phyloP scores from a whole-genome alignment of 345 rosid genomes.

The Corymbia maculata region DNA sequence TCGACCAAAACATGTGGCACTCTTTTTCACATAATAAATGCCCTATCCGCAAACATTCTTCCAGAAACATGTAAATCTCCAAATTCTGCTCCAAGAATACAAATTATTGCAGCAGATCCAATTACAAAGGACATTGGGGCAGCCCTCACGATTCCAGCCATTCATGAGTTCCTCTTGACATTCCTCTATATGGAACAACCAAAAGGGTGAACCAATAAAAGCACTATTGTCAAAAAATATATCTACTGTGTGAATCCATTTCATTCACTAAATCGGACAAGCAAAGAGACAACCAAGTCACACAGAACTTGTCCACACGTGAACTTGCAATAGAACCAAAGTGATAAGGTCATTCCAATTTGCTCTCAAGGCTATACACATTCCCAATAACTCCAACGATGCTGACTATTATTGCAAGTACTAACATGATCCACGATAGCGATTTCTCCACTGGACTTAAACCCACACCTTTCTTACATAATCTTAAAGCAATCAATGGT shows the following conservation, averaged over 20 bases:
- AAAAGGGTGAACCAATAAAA: neutral
- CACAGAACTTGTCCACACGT: neutral
- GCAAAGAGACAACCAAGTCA: neutral
- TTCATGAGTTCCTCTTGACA: neutral
- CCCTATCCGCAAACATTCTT: neutral
- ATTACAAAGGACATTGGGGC: neutral
- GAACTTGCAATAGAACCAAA: neutral
- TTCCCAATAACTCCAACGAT: slow-evolving; percentile 70
- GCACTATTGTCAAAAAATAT: neutral
- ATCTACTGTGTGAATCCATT: neutral
- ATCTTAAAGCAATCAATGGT: slow-evolving; percentile 60
- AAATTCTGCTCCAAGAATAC: neutral
- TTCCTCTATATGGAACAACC: neutral
- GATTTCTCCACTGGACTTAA: slow-evolving; percentile 36
- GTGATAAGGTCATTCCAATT: neutral
- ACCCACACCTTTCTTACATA: slow-evolving; percentile 38
- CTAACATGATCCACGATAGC: slow-evolving; percentile 65
- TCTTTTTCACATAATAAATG: neutral
- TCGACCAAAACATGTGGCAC: neutral
- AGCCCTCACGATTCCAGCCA: neutral
- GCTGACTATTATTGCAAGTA: slow-evolving; percentile 62
- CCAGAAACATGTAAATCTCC: neutral
- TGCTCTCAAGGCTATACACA: slow-evolving; percentile 45
- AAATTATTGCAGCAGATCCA: neutral
- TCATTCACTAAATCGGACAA: neutral